Evolutionary conservation across 169 alveolate genomes (phyloP), one percentile per base, ranked within the genome.

Genomic region (Besnoitia besnoiti): DNA sequence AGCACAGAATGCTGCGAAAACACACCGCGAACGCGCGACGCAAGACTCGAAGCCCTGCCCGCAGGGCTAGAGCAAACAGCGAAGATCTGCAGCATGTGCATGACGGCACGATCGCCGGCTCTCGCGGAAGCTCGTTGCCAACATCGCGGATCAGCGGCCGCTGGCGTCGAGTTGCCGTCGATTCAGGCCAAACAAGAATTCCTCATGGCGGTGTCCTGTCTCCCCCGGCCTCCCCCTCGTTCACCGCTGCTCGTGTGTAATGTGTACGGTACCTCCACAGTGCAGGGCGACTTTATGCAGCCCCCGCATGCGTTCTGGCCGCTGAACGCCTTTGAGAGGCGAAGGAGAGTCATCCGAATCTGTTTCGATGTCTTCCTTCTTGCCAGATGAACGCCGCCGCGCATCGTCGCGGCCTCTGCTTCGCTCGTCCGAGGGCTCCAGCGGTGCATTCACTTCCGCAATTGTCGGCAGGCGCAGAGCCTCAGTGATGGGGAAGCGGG

Each of bases 391-490:
- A 24, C 24, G 14, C 47, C 24, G 39, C 82, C 46, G 47, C 12
- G 82, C 0, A n/a, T 24, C 79, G 7, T 39, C 14, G 24, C 44
- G 44, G 33, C 67, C 33, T 55, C 24, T 55, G 67, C 30, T 55
- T 8, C 33, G 33, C 24, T 55, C 67, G 67, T 16, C 67, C 5
- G 12, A 55, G n/a, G 82, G 82, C 46, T 73, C 47, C 61, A 10
- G 30, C 40, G 55, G 87, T 0, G 87, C 49, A 35, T 77, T 77
- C 40, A 77, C 87, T 37, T 77, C 61, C 30, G 87, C 87, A 19
- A 77, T 55, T 24, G 87, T 77, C 37, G 87, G 87, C 47, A 77
- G 40, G 40, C 59, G 37, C 40, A 77, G n/a, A 40, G 55, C 87
- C 59, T 77, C 87, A n/a, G 67, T 55, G 67, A 55, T 55, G 67